These are phyloP conservation scores for Aspergillus felis DNA, from an alignment of 2,329 filamentous ascomycete genomes.

Conservation along the genomic window DNA sequence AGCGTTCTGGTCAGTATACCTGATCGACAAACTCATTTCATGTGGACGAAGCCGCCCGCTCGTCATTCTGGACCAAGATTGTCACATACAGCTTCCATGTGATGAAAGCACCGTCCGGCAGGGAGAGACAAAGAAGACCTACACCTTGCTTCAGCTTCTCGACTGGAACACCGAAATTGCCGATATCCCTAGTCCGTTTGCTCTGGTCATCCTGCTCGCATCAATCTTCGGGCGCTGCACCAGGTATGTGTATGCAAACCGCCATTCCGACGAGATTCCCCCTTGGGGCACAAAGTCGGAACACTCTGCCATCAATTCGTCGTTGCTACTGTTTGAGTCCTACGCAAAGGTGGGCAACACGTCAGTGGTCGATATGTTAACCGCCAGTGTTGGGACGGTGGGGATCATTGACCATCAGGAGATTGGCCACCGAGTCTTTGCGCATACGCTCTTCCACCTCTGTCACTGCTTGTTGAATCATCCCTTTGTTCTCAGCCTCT, in stretches of 20 bases:
- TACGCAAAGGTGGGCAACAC: constrained; percentile 22
- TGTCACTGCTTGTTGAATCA: constrained; percentile 37
- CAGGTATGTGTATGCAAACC: constrained; percentile 24
- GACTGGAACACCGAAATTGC: constrained; percentile 17
- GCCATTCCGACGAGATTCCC: constrained; percentile 18
- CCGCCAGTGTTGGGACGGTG: background rate
- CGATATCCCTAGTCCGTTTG: constrained; percentile 21
- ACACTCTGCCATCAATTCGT: constrained; percentile 30
- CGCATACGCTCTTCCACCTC: constrained; percentile 32
- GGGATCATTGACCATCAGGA: constrained; percentile 18
- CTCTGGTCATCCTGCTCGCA: constrained; percentile 29
- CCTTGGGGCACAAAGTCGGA: constrained; percentile 37
- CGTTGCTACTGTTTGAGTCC: constrained; percentile 29
- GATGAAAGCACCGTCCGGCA: constrained; percentile 18
- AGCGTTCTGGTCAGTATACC: constrained; percentile 30
- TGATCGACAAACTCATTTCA: constrained; percentile 28
- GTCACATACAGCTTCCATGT: constrained; percentile 23
- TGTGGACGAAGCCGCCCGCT: constrained; percentile 21
- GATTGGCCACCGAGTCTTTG: constrained; percentile 27
- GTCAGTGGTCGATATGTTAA: constrained; percentile 14
- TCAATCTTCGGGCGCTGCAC: constrained; percentile 32
- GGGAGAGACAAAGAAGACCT: constrained; percentile 16
- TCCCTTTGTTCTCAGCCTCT: constrained; percentile 29
- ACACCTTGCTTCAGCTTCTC: constrained; percentile 19
- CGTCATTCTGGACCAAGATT: constrained; percentile 21